Conservation (phyloP, 2,329 filamentous ascomycete species). For the Cladosporium oxysporum region DNA sequence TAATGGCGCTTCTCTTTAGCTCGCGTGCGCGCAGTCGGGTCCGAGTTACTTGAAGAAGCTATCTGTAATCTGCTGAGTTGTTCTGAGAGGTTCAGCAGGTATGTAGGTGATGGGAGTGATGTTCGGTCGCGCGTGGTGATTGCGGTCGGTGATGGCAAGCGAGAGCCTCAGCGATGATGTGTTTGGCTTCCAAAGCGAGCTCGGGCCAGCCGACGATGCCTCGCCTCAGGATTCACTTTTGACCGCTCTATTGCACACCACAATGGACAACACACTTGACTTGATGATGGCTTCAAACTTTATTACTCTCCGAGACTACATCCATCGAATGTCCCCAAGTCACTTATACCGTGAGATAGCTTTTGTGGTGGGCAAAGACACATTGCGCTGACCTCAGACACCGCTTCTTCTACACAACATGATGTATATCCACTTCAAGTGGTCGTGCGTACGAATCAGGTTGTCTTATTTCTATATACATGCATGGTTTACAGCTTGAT, state of each 20-base stretch:
- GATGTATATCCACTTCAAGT: background rate
- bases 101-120: constrained; percentile 3
- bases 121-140: background rate
- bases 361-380: background rate
- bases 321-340: background rate
- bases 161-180: constrained; percentile 12
- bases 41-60: background rate
- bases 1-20: constrained; percentile 16
- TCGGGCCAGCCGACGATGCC: background rate
- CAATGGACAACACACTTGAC: background rate
- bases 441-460: background rate
- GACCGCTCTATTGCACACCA: background rate
- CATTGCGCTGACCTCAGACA: background rate
- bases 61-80: background rate
- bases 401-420: background rate
- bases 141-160: constrained; percentile 7
- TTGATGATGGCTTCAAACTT: background rate
- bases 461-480: background rate
- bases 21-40: background rate
- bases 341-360: background rate
- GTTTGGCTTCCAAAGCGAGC: constrained; percentile 7
- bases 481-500: background rate
- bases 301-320: background rate
- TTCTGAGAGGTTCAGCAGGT: background rate
- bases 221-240: background rate